Evolutionary conservation across 225 moss, liverwort and hornwort genomes (phyloP).

Genomic region (Polytrichum formosum): DNA sequence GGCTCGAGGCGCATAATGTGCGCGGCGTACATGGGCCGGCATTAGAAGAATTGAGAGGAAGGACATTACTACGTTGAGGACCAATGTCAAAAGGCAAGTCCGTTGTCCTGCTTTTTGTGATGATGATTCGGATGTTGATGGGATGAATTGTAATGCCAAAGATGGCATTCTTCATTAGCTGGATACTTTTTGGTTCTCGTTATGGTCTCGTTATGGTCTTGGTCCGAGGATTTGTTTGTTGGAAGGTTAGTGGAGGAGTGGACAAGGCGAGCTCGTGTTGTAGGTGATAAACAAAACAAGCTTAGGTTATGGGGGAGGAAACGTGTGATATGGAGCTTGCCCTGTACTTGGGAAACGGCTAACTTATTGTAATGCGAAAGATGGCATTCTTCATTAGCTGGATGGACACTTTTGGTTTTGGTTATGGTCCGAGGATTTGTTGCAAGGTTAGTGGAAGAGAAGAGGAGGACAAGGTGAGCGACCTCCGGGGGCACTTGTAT

Average conservation of each 20-base stretch:
- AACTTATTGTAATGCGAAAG: too few relatives aligned
- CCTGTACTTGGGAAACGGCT: too few relatives aligned
- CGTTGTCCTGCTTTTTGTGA: slow-evolving; percentile 1
- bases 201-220: neutral
- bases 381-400: too few relatives aligned
- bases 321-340: too few relatives aligned
- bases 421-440: neutral
- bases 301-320: too few relatives aligned
- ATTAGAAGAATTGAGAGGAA: slow-evolving; percentile 18
- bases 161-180: too few relatives aligned
- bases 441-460: neutral
- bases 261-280: neutral
- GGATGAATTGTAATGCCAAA: too few relatives aligned
- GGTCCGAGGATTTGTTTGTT: neutral
- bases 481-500: too few relatives aligned
- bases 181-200: neutral
- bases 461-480: too few relatives aligned
- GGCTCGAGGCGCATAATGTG: neutral
- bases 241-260: neutral
- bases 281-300: neutral
- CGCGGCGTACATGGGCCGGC: slow-evolving; percentile 13
- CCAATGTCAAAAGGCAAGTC: slow-evolving; percentile 54
- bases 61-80: slow-evolving; percentile 8
- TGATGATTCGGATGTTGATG: neutral
- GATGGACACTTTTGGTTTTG: too few relatives aligned